phyloP scores from a whole-genome alignment of 192 early-diverging fungal species.

The Podila verticillata region DNA sequence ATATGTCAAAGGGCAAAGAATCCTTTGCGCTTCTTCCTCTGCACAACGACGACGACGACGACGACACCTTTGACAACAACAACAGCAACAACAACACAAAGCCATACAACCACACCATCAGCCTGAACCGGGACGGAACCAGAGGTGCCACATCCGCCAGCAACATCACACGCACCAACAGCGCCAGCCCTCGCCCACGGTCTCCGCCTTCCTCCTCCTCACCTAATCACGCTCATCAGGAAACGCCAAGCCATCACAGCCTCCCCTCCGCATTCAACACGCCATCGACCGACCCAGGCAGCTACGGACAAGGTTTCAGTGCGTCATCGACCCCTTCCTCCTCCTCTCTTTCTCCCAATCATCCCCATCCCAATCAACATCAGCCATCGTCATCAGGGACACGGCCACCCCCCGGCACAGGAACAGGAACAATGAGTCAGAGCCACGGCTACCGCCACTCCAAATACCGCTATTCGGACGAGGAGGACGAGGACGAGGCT shows the following conservation, averaged over 20 bases:
- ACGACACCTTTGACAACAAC: background rate
- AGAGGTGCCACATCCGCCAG: conserved; percentile 1
- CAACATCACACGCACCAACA: background rate
- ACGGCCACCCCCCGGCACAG: conserved; percentile 2
- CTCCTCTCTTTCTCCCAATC: background rate
- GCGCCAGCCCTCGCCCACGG: background rate
- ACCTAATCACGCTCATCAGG: no score
- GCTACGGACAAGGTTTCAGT: background rate
- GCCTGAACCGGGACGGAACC: conserved; percentile 39
- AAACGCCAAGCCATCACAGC: conserved; percentile 5
- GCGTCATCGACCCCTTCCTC: background rate
- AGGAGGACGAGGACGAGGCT: conserved; percentile 39
- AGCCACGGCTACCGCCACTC: conserved; percentile 35
- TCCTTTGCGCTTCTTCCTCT: conserved; percentile 46
- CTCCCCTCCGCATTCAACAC: conserved; percentile 12
- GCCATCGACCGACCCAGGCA: background rate
- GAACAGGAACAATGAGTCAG: conserved; percentile 3
- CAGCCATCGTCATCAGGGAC: background rate
- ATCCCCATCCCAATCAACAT: background rate
- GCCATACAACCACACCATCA: conserved; percentile 20
- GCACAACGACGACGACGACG: conserved; percentile 11
- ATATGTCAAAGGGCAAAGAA: conserved; percentile 48
- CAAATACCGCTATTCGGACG: conserved; percentile 42
- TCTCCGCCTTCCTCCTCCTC: background rate
- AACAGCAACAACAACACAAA: background rate